Conservation (phyloP, 2,329 filamentous ascomycete species). For the Claviceps humidiphila region DNA sequence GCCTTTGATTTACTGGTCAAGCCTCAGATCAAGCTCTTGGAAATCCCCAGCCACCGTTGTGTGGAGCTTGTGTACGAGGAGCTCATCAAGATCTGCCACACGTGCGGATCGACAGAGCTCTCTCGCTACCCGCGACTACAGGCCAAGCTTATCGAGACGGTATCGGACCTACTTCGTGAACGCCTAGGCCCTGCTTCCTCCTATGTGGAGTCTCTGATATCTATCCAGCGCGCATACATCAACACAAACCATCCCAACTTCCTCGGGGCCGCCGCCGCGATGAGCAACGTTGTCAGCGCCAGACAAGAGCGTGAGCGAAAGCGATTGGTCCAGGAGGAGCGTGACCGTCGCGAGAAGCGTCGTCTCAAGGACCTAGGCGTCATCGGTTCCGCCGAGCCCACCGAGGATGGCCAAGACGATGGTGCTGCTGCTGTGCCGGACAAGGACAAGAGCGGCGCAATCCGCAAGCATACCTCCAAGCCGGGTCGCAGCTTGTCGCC, state of each 20-base stretch:
- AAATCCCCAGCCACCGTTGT: constrained; percentile 88
- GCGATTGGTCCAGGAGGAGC: constrained; percentile 65
- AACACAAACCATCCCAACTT: constrained; percentile 99
- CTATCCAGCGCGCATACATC: constrained; percentile 96
- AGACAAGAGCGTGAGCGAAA: constrained; percentile 92
- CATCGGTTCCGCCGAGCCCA: constrained; percentile 59
- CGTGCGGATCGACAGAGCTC: constrained; percentile 89
- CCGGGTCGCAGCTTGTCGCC: constrained; percentile 71
- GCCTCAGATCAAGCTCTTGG: constrained; percentile 93
- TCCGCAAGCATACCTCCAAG: constrained; percentile 19
- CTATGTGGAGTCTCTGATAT: constrained; percentile 93
- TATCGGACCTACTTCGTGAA: constrained; percentile 88
- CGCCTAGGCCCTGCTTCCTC: constrained; percentile 75
- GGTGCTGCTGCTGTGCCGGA: constrained; percentile 26
- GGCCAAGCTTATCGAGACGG: constrained; percentile 93
- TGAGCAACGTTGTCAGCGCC: constrained; percentile 90
- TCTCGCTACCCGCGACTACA: constrained; percentile 85
- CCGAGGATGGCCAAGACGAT: constrained; percentile 50
- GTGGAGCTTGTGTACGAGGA: constrained; percentile 98
- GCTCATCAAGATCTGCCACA: constrained; percentile 98
- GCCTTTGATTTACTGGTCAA: constrained; percentile 96
- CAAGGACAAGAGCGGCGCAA: constrained; percentile 29
- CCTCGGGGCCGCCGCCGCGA: constrained; percentile 86
- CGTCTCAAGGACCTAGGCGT: constrained; percentile 70
- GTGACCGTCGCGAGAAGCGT: constrained; percentile 70